Conservation (phyloP, 805 yeast genomes). For the Candida rishiriensis region DNA sequence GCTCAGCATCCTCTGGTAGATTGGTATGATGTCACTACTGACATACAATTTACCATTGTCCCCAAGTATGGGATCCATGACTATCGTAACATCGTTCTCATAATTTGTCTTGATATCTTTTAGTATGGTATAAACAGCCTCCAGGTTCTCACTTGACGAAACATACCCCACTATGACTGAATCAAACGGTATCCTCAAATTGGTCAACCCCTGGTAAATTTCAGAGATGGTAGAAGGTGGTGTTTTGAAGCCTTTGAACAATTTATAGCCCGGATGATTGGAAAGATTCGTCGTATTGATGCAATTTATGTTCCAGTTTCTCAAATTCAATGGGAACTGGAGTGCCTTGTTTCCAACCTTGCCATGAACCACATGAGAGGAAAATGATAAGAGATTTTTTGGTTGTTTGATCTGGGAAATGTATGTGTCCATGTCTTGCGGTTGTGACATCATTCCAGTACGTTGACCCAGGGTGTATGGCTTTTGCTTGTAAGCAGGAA, state of each 20-base stretch:
- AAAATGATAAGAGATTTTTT: slow-evolving; percentile 48
- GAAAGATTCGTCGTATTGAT: slow-evolving; percentile 86
- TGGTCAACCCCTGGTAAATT: slow-evolving; percentile 51
- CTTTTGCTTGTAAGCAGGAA: too few relatives aligned
- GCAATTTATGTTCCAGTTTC: slow-evolving; percentile 91
- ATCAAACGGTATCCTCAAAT: slow-evolving; percentile 49
- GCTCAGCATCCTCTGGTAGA: slow-evolving; percentile 44
- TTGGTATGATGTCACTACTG: slow-evolving; percentile 46
- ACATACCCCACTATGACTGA: slow-evolving; percentile 77
- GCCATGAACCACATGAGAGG: slow-evolving; percentile 94
- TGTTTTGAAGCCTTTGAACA: slow-evolving; percentile 54
- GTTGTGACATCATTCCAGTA: too few relatives aligned
- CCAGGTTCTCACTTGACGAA: slow-evolving; percentile 56
- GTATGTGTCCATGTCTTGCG: too few relatives aligned
- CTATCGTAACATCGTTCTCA: slow-evolving; percentile 41
- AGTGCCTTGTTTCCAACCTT: slow-evolving; percentile 92
- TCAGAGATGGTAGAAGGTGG: slow-evolving; percentile 41
- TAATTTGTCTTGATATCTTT: slow-evolving; percentile 9
- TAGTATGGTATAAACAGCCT: slow-evolving; percentile 36
- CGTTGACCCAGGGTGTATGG: too few relatives aligned
- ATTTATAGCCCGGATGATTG: slow-evolving; percentile 87
- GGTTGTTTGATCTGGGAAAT: slow-evolving; percentile 3
- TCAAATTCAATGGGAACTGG: slow-evolving; percentile 79
- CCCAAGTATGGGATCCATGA: slow-evolving; percentile 89
- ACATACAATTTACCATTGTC: slow-evolving; percentile 86